These are phyloP conservation scores for Geotrichum europaeum DNA, from an alignment of 1,139 yeast species.

Conservation along the genomic window DNA sequence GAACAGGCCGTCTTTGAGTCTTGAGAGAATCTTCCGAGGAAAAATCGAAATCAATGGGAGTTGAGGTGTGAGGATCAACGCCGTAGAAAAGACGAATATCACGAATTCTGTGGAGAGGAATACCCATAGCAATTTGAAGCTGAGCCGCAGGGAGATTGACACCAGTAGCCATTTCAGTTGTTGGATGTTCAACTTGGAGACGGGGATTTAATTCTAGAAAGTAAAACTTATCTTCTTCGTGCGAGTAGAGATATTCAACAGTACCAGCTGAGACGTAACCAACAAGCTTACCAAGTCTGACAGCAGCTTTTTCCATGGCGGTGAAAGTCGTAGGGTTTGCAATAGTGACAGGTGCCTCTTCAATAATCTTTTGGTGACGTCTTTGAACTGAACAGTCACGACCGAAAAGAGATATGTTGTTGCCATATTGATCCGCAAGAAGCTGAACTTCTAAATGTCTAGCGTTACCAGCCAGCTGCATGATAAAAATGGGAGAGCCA, in stretches of 20 bases:
- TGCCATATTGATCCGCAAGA: constrained; percentile 92
- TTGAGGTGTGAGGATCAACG: constrained; percentile 87
- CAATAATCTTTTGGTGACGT: constrained; percentile 94
- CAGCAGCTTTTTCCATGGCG: constrained; percentile 95
- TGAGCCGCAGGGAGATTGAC: constrained; percentile 98
- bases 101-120: constrained; percentile 88
- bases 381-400: constrained; percentile 97
- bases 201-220: constrained; percentile 95
- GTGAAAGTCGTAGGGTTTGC: constrained; percentile 82
- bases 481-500: constrained; percentile 90
- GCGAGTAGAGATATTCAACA: constrained; percentile 92
- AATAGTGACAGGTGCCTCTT: constrained; percentile 94
- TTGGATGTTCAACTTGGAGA: constrained; percentile 98
- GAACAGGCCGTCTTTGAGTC: constrained; percentile 85
- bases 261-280: constrained; percentile 99
- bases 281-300: constrained; percentile 88
- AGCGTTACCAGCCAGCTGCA: constrained; percentile 92
- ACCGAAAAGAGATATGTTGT: constrained; percentile 86
- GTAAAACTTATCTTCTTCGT: constrained; percentile 89
- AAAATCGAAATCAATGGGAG: constrained; percentile 88
- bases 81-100: constrained; percentile 92
- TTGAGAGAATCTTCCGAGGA: constrained; percentile 61
- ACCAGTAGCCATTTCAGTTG: constrained; percentile 98
- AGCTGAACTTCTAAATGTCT: constrained; percentile 94
- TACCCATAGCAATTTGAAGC: constrained; percentile 98